A percentile compares a stretch with the other conserved stretches of the same genome.
phyloP scores from a whole-genome alignment of 2,329 filamentous ascomycete species.

The Aspergillus sp. region DNA sequence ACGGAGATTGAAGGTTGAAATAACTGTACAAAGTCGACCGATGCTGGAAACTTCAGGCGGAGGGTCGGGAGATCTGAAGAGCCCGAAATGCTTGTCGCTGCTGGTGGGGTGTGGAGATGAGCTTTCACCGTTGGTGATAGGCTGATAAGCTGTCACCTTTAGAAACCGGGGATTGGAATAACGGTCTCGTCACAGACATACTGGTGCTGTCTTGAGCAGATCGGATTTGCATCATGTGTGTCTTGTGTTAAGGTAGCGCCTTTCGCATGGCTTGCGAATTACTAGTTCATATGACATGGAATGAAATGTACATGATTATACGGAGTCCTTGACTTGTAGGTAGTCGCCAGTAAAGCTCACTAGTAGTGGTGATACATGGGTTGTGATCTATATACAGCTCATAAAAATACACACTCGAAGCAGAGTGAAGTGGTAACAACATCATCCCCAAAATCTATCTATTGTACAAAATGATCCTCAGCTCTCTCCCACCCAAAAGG shows the following conservation, averaged over 20 bases:
- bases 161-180: constrained; percentile 1
- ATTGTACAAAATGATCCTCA: neutral
- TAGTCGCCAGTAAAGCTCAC: neutral
- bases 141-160: constrained; percentile 14
- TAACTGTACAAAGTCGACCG: neutral
- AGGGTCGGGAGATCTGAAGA: neutral
- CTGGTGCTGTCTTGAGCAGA: neutral
- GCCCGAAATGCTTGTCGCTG: neutral
- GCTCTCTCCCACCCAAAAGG: constrained; percentile 52
- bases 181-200: neutral
- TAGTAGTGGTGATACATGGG: neutral
- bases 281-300: neutral
- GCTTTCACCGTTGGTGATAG: constrained; percentile 12
- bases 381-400: neutral
- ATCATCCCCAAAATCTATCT: neutral
- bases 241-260: neutral
- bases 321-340: neutral
- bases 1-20: constrained; percentile 8
- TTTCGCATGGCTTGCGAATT: constrained; percentile 2
- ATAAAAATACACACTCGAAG: neutral
- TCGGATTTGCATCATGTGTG: neutral
- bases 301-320: neutral
- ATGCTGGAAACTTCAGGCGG: constrained; percentile 6
- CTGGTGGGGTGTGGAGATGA: neutral
- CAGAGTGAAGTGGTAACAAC: neutral